Conservation (phyloP, 768 basidiomycete genomes). For the Mycena crocata region DNA sequence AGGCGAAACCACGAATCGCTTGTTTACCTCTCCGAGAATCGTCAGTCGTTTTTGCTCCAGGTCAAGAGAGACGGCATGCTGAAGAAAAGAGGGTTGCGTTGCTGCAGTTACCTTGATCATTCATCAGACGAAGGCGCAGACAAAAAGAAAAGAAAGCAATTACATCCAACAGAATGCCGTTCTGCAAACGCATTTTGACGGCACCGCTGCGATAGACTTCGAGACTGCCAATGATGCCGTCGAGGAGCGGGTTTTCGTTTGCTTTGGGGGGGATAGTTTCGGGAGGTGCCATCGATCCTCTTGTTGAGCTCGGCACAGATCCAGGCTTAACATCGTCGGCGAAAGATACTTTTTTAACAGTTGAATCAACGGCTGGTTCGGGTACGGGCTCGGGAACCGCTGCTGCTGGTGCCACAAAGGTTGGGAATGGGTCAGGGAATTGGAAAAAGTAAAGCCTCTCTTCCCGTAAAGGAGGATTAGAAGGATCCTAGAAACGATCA, state of each 20-base stretch:
- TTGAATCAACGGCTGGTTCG: conserved; percentile 43
- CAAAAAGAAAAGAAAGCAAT: conserved; percentile 39
- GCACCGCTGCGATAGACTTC: conserved; percentile 88
- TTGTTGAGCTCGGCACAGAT: conserved; percentile 41
- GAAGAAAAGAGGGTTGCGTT: conserved; percentile 88
- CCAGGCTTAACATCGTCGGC: conserved; percentile 69
- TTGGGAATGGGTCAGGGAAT: conserved; percentile 88
- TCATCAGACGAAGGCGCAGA: conserved; percentile 16
- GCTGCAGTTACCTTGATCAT: conserved; percentile 78
- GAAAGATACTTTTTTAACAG: conserved; percentile 71
- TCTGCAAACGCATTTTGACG: conserved; percentile 86
- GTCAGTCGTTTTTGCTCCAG: conserved; percentile 64
- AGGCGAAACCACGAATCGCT: conserved; percentile 86
- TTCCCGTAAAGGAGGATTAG: conserved; percentile 61
- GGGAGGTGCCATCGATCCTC: conserved; percentile 40
- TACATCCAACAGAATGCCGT: conserved; percentile 88
- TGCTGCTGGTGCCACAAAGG: conserved; percentile 58
- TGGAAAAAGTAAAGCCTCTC: conserved; percentile 90
- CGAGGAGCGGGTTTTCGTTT: conserved; percentile 55
- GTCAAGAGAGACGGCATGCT: conserved; percentile 86
- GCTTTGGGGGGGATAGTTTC: conserved; percentile 43
- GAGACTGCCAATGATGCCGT: conserved; percentile 86
- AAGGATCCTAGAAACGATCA: conserved; percentile 53
- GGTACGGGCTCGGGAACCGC: conserved; percentile 47
- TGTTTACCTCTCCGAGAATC: conserved; percentile 89